These are phyloP conservation scores for Miscanthus lutarioriparius DNA, from an alignment of 176 grass and related monocot genomes.

Conservation along the genomic window DNA sequence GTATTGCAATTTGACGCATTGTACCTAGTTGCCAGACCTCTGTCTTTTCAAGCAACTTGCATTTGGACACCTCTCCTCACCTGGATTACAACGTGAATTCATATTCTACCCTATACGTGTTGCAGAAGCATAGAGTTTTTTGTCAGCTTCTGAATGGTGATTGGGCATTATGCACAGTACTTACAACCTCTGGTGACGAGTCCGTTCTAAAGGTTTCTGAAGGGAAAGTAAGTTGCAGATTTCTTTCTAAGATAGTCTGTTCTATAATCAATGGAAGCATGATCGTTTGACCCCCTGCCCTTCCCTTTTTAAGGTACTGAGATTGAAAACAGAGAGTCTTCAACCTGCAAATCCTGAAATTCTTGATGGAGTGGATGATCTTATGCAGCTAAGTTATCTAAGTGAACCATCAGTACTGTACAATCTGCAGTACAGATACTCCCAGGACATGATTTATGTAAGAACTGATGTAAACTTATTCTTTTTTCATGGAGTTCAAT, in stretches of 20 bases:
- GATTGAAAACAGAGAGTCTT: slow-evolving; percentile 74
- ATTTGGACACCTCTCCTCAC: not conserved
- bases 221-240: slow-evolving; percentile 67
- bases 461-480: slow-evolving; percentile 38
- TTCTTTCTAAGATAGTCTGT: not conserved
- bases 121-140: slow-evolving; percentile 88
- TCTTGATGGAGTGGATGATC: slow-evolving; percentile 94
- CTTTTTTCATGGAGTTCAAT: slow-evolving; percentile 24
- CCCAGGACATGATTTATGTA: slow-evolving; percentile 89
- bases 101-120: slow-evolving; percentile 31
- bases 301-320: slow-evolving; percentile 65
- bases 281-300: slow-evolving; percentile 9
- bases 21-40: not conserved
- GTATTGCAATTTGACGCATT: not conserved
- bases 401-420: slow-evolving; percentile 93
- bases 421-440: slow-evolving; percentile 94
- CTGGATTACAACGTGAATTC: slow-evolving; percentile 18
- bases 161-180: slow-evolving; percentile 80
- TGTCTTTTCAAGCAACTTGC: slow-evolving; percentile 7
- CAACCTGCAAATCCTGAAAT: slow-evolving; percentile 96
- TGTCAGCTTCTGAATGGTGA: slow-evolving; percentile 73
- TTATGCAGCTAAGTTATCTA: slow-evolving; percentile 99
- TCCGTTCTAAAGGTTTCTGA: slow-evolving; percentile 70
- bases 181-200: slow-evolving; percentile 73
- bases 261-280: not conserved